These are phyloP conservation scores for Phylloporus sp. DNA, from an alignment of 768 basidiomycete species.

Conservation along the genomic window DNA sequence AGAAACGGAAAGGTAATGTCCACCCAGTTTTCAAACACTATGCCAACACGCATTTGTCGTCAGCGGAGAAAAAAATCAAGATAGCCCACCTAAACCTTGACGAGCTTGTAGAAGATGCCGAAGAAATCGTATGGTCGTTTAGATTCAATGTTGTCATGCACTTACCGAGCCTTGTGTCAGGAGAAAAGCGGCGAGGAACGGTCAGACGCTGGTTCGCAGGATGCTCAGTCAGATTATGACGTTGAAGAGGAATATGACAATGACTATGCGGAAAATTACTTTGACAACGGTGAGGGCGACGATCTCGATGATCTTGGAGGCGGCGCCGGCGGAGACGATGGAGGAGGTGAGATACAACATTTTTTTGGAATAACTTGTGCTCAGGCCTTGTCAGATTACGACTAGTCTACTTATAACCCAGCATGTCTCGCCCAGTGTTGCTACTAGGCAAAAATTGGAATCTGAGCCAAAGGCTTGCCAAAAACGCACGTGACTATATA, in stretches of 20 bases:
- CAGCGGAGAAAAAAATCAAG: constrained; percentile 30
- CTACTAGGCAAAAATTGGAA: not conserved
- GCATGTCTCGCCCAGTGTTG: not conserved
- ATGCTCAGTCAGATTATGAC: constrained; percentile 70
- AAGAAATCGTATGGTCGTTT: constrained; percentile 44
- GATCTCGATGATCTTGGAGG: constrained; percentile 76
- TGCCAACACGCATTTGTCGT: not conserved
- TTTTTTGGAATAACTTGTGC: not conserved
- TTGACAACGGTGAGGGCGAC: constrained; percentile 84
- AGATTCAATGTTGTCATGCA: not conserved
- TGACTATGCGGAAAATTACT: constrained; percentile 88
- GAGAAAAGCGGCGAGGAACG: constrained; percentile 70
- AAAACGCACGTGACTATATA: constrained; percentile 18
- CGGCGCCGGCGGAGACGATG: constrained; percentile 61
- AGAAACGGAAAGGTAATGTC: constrained; percentile 48
- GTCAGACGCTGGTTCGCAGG: constrained; percentile 66
- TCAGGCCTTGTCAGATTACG: constrained; percentile 18
- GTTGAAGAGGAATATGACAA: constrained; percentile 91
- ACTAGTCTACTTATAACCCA: constrained; percentile 15
- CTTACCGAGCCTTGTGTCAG: constrained; percentile 28
- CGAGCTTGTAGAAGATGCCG: constrained; percentile 61
- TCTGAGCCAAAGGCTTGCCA: constrained; percentile 4
- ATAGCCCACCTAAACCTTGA: constrained; percentile 59
- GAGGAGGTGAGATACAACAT: constrained; percentile 39
- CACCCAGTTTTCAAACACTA: not conserved